Base-by-base conservation (phyloP, 495 filamentous ascomycete species). In the Penicillium macrosclerotiorum region DNA sequence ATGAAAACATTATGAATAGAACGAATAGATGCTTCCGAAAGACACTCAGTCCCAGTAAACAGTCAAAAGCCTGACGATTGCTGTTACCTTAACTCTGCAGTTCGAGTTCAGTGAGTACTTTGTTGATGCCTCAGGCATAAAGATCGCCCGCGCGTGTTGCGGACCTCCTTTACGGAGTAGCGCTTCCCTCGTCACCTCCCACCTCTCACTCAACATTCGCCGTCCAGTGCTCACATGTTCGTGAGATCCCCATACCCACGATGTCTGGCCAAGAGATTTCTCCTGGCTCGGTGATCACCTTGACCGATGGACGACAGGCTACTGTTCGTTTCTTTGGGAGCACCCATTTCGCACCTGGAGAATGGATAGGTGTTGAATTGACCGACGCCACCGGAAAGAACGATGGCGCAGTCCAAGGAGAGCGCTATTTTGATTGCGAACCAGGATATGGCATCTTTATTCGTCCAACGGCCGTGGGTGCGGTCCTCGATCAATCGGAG, bases 321-420 rank as follows among this genome's bases (percentile, higher is more conserved):
- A 82, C 77, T 47, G 77, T 97, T 33, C 87, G 88, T 55, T 98
- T 84, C 64, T 67, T 89, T 48, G 93, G 93, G 50, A 72, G 76
- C 33, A 88, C 91, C 19, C 68, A 78, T 47, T 96, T 97, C 65
- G 81, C 88, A 24, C 60, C 64, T 3, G 94, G 90, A 42, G 84
- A 88, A 20, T 98, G 92, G 89, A 72, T 96, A 39, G 93, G 93
- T 39, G 77, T 97, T 34, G 91, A 95, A 75, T 78, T 98, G 47
- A 83, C 88, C 30, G 85, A 86, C 26, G 71, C 80, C n/a, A 77
- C 74, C 8, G 93, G 93, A 8, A 97, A 98, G 70, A 97, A 98
- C 57, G 89, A 98, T 75, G 93, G 93, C 52, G 81, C 85, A 22
- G 87, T 97, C 29, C 80, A 92, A 64, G 92, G 90, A 31, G 79